phyloP scores from a whole-genome alignment of 345 rosid species.

The Rhodamnia argentea region DNA sequence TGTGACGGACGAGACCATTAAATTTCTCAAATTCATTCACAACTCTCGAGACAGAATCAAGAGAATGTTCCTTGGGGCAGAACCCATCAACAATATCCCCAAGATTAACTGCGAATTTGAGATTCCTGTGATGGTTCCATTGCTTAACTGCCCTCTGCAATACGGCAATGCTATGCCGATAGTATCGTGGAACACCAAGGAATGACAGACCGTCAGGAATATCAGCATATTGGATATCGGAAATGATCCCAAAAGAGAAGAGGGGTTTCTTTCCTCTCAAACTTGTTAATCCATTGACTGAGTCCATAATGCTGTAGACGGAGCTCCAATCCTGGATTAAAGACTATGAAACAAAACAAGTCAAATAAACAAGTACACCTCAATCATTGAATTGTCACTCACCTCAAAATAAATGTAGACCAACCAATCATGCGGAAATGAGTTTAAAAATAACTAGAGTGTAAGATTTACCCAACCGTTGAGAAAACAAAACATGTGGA shows the following conservation, averaged over 20 bases:
- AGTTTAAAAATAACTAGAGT: neutral
- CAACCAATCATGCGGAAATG: neutral
- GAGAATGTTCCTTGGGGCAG: constrained; percentile 68
- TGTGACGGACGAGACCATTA: constrained; percentile 61
- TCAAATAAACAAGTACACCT: neutral
- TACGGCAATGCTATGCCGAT: constrained; percentile 65
- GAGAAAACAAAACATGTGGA: neutral
- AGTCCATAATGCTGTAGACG: constrained; percentile 30
- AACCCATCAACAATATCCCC: constrained; percentile 86
- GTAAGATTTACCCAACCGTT: neutral
- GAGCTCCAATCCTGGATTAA: neutral
- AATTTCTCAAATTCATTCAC: constrained; percentile 49
- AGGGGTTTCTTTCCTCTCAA: constrained; percentile 38
- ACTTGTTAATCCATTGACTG: constrained; percentile 20
- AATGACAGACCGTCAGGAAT: constrained; percentile 81
- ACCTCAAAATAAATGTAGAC: neutral
- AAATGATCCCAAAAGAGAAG: constrained; percentile 82
- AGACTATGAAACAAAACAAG: neutral
- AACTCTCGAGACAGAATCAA: constrained; percentile 40
- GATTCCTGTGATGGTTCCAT: constrained; percentile 58
- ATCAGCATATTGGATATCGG: constrained; percentile 91
- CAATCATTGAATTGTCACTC: neutral
- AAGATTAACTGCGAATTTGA: constrained; percentile 59
- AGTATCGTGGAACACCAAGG: constrained; percentile 74
- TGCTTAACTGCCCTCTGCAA: constrained; percentile 62